Evolutionary conservation across 2,329 filamentous ascomycete genomes (phyloP), one percentile per base, ranked within the genome.

Genomic region (Fusarium torulosum): DNA sequence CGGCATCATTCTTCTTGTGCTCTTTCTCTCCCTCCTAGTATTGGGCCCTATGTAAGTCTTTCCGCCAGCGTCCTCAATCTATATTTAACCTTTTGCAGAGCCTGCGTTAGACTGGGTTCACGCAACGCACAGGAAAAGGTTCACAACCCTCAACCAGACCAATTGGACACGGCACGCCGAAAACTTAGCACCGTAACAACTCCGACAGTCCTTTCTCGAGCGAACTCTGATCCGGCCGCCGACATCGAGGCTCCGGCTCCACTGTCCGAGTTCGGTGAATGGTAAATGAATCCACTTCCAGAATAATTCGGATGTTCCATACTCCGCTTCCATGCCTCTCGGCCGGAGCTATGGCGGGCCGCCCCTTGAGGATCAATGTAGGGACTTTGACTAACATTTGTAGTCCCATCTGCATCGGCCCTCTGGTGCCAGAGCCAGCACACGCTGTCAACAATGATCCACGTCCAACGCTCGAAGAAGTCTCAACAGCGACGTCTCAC

Each of bases 341-440:
- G 50, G 54, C 54, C 61, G 51, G 54, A 46, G 6, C 43, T 40
- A 9, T 42, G 20, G 35, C 54, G 37, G 49, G 40, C 45, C 27
- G 52, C 6, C 27, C 49, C 47, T 21, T 35, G 31, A 43, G 31
- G 45, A 38, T 52, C 44, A 20, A 43, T 42, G n/a, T 9, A 37
- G 17, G 52, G 33, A 53, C 23, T 15, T 50, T 68, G 17, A 46
- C 49, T 57, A 43, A 45, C 38, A 20, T 43, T 40, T 42, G 7
- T 42, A 78, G 76, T 60, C 74, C 76, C 41, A 78, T 78, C 37
- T 77, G 76, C 53, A 78, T 78, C 54, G 75, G 70, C 4, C 72
- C 76, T 57, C 58, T 78, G 42, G 62, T 74, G 14, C 72, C 75
- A 14, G 73, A 75, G 15, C 73, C 72, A 13, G 67, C 35, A 2